phyloP scores from a whole-genome alignment of 768 basidiomycete genomes.

The Boletus tomentosulus region DNA sequence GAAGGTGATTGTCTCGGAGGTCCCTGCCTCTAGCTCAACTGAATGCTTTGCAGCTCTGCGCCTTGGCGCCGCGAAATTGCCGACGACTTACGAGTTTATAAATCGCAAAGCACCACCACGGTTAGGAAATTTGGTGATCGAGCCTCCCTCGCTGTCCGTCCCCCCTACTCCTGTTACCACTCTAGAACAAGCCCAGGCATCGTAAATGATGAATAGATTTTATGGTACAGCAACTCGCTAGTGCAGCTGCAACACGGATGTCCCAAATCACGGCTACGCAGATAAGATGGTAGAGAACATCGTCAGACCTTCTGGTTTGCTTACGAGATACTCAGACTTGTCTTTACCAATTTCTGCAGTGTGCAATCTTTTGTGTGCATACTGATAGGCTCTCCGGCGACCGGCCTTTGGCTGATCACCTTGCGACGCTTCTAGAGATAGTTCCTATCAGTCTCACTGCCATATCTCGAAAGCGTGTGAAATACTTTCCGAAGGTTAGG shows the following conservation, averaged over 20 bases:
- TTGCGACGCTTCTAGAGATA: not conserved
- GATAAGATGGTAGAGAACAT: not conserved
- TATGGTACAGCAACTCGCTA: too few relatives aligned
- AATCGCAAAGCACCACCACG: constrained; percentile 63
- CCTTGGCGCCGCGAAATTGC: constrained; percentile 83
- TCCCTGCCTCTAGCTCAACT: not conserved
- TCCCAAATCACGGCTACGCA: too few relatives aligned
- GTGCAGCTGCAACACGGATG: not conserved
- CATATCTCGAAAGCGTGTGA: not conserved
- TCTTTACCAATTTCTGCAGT: not conserved
- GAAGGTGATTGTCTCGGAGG: constrained; percentile 54
- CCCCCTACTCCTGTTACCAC: constrained; percentile 11
- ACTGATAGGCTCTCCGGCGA: not conserved
- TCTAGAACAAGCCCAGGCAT: constrained; percentile 7
- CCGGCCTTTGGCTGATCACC: not conserved
- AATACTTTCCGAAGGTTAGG: not conserved
- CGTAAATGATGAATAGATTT: constrained; percentile 13
- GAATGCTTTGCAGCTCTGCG: constrained; percentile 59
- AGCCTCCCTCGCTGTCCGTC: constrained; percentile 27
- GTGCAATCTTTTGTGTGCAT: not conserved
- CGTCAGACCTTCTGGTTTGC: too few relatives aligned
- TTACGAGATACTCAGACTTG: not conserved
- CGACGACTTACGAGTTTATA: constrained; percentile 86
- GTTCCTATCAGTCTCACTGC: too few relatives aligned
- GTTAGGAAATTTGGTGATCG: constrained; percentile 61